These are phyloP conservation scores for Talaromyces trachyspermus DNA, from an alignment of 495 filamentous ascomycete species.

Conservation along the genomic window DNA sequence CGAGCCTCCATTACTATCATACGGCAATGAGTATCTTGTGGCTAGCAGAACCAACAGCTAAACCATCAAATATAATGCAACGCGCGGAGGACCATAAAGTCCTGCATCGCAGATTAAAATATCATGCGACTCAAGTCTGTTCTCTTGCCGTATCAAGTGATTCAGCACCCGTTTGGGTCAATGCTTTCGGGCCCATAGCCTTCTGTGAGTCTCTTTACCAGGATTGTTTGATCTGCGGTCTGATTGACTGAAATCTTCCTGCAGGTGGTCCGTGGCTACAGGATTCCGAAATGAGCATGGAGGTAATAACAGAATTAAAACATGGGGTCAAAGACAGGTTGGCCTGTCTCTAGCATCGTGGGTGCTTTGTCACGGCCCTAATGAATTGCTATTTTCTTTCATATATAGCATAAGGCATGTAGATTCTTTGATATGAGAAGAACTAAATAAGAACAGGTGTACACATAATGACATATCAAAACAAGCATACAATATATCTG, in stretches of 20 bases:
- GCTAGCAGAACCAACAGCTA: constrained; percentile 9
- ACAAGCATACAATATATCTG: neutral
- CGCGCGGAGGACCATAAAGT: neutral
- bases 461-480: neutral
- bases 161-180: constrained; percentile 25
- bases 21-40: constrained; percentile 18
- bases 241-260: too few relatives aligned
- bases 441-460: too few relatives aligned
- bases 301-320: constrained; percentile 12
- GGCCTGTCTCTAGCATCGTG: constrained; percentile 19
- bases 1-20: constrained; percentile 24
- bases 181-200: constrained; percentile 31
- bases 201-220: constrained; percentile 23
- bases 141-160: constrained; percentile 28
- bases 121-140: constrained; percentile 21
- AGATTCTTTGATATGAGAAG: too few relatives aligned
- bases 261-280: constrained; percentile 14
- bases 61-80: constrained; percentile 8
- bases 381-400: too few relatives aligned
- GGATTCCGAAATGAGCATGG: constrained; percentile 8
- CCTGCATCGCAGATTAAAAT: constrained; percentile 12
- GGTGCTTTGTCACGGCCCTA: too few relatives aligned
- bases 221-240: constrained; percentile 13
- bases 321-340: constrained; percentile 16
- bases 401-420: too few relatives aligned